These are phyloP conservation scores for Allodekkera sacchari DNA, from an alignment of 805 yeast species.

Conservation along the genomic window DNA sequence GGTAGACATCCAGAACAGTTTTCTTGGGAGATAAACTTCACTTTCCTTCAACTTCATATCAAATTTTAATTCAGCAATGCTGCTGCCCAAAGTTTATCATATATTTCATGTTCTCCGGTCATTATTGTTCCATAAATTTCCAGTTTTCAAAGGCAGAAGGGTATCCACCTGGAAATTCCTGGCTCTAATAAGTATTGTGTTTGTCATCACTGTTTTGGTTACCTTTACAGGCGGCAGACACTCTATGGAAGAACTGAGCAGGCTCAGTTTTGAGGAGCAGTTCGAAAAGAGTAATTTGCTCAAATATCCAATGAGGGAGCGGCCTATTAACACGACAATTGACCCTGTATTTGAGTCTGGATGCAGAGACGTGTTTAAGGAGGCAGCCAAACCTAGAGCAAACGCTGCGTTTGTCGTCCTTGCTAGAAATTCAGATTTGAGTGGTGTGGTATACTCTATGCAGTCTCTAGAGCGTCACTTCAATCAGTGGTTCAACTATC, in stretches of 20 bases:
- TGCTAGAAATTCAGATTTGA: slow-evolving; percentile 72
- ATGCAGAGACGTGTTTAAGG: slow-evolving; percentile 21
- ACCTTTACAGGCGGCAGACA: not conserved
- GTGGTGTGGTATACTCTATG: slow-evolving; percentile 71
- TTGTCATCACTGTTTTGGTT: not conserved
- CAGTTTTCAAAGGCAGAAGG: no score
- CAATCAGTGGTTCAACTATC: slow-evolving; percentile 90
- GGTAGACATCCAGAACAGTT: no score
- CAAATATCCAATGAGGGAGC: slow-evolving; percentile 18
- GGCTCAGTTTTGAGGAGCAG: slow-evolving; percentile 11
- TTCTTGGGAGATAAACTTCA: no score
- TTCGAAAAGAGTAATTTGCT: slow-evolving; percentile 9
- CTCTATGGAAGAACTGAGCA: not conserved
- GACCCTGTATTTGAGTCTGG: slow-evolving; percentile 27
- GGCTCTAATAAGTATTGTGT: no score
- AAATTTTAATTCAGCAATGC: no score
- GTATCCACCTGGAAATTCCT: no score
- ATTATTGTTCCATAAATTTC: no score
- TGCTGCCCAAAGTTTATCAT: no score
- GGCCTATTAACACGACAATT: slow-evolving; percentile 15
- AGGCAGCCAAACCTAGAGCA: slow-evolving; percentile 34
- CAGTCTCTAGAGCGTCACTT: slow-evolving; percentile 75
- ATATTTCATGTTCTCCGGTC: no score
- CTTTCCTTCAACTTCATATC: no score
- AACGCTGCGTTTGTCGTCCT: slow-evolving; percentile 82